These are phyloP conservation scores for Prunus kanzakura DNA, from an alignment of 306 rosid genomes.

Conservation along the genomic window DNA sequence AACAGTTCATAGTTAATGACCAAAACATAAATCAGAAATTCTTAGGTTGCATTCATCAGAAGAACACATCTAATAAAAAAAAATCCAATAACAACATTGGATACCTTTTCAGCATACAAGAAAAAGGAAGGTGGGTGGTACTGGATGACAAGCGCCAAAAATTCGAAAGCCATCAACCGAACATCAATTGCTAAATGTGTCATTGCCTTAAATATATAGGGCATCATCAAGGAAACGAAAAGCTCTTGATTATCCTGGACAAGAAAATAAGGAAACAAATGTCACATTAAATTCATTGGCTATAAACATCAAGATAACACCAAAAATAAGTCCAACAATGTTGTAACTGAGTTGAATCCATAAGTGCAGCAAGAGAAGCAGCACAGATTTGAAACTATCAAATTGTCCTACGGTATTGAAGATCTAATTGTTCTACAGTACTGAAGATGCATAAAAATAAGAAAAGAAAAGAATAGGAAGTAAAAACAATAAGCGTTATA, in stretches of 20 bases:
- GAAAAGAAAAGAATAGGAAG: not conserved
- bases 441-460: not conserved
- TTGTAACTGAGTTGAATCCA: not conserved
- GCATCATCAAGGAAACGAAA: constrained; percentile 63
- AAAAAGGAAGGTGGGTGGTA: constrained; percentile 65
- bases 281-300: not conserved
- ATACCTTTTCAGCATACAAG: constrained; percentile 77
- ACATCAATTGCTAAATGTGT: constrained; percentile 64
- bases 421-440: not conserved
- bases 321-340: not conserved
- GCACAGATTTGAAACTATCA: not conserved
- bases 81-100: not conserved
- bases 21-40: constrained; percentile 9
- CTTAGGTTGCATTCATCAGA: not conserved
- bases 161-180: constrained; percentile 78
- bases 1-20: constrained; percentile 4
- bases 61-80: not conserved
- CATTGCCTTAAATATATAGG: constrained; percentile 87
- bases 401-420: not conserved
- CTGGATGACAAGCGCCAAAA: constrained; percentile 70
- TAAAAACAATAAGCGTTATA: not conserved
- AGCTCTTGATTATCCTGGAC: constrained; percentile 75
- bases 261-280: constrained; percentile 13
- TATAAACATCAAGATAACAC: not conserved
- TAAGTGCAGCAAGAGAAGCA: not conserved